Base-by-base conservation (phyloP, 176 grass and related monocot species). In the Chloris gayana region DNA sequence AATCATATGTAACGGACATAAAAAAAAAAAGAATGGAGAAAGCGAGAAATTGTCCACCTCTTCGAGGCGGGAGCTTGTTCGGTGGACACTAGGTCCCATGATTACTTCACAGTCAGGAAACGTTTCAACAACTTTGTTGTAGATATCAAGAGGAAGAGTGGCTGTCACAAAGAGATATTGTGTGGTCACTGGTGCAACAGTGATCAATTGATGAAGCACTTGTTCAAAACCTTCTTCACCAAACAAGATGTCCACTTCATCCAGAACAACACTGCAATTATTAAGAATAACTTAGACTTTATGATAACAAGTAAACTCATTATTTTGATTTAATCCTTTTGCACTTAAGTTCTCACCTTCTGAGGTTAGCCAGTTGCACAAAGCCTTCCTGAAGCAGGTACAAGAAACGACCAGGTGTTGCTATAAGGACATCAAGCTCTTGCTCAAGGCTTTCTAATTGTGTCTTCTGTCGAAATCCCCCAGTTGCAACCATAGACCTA, bases 151-250 rank as follows among this genome's bases (percentile, higher is more conserved):
- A 46, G 95, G 95, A 47, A 94, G 87, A 85, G 95, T 98, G 38
- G 95, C 92, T 51, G 95, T 98, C 56, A 89, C 95, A 45, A 98
- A 98, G 64, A 98, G 88, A 85, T 98, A 98, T 41, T 98, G 95
- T 56, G 87, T 87, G 50, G 88, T 81, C 73, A 98, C 26, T 57
- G 95, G 89, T 26, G 95, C 92, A n/a, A 87, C 67, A 67, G 74
- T 85, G 69, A 94, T 92, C 53, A 98, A 77, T 38, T 79, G 82
- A 73, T 93, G 89, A 73, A 98, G 85, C 70, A 98, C 92, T 89
- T 98, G 89, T 63, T 98, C 90, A 70, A 93, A 98, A 25, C 88
- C 90, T 65, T 94, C 92, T 80, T 94, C 89, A n/a, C 88, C 86
- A 32, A 92, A 98, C 80, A 98, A 84, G 66, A 98, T 90, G 68